Evolutionary conservation across 2,329 filamentous ascomycete species (phyloP), one percentile per base, ranked within the genome.

Genomic region (Decorospora gaudefroyi): DNA sequence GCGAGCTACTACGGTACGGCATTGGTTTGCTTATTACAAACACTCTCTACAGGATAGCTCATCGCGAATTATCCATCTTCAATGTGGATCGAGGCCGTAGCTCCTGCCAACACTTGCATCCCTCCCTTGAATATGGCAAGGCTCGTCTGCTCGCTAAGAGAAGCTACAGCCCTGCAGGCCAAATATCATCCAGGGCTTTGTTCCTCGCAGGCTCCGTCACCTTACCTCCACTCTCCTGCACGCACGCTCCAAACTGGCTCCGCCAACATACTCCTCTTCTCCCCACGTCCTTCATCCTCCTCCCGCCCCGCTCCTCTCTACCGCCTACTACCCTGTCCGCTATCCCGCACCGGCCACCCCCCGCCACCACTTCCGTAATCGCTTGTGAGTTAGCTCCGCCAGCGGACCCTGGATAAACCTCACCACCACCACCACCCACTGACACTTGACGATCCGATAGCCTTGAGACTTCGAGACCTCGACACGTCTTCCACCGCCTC

Each of bases 351-450:
- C 59, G 53, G 58, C 61, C 62, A 61, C 58, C 56, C 56, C 60
- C 59, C 61, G n/a, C 64, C 65, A 62, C 67, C 63, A 63, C 64
- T 64, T 61, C 60, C 61, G 56, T 51, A 46, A 41, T 46, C 54
- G 48, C 48, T 59, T 57, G 65, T 69, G 38, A 56, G 67, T n/a
- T 67, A 53, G 55, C 51, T 53, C 34, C 42, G 49, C 43, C 45
- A 28, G 32, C 26, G 31, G 40, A 36, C 26, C 37, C 31, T 35
- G 57, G 48, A 38, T 52, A 51, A 38, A 38, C 59, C 47, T 58
- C 55, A 55, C 55, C 57, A 57, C 29, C 45, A 33, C 35, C 35
- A n/a, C n/a, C n/a, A n/a, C n/a, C n/a, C n/a, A 49, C 54, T 60
- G 26, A 66, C 55, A 39, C 17, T 33, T 31, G 52, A 51, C 60